A percentile compares a stretch with the other conserved stretches of the same genome.
Conservation (phyloP, 768 basidiomycete genomes). For the Piloderma croceum region DNA sequence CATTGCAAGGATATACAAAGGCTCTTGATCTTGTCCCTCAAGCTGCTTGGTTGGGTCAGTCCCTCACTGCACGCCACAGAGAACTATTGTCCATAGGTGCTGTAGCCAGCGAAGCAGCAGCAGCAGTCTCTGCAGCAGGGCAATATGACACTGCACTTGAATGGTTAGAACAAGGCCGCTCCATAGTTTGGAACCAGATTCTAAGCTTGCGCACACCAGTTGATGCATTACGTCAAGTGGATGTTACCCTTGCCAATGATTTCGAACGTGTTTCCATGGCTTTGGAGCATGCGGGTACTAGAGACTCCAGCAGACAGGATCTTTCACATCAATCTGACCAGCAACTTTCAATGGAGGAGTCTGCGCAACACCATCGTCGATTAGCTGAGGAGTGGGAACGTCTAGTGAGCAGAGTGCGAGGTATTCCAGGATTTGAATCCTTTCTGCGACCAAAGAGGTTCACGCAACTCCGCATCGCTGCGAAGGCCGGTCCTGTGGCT, state of each 20-base stretch:
- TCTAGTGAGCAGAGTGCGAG: slow-evolving; percentile 22
- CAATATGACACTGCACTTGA: slow-evolving; percentile 13
- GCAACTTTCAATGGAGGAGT: too few relatives aligned
- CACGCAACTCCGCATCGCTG: too few relatives aligned
- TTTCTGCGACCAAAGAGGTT: slow-evolving; percentile 20
- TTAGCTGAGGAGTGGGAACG: too few relatives aligned
- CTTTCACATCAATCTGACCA: too few relatives aligned
- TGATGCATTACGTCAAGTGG: slow-evolving; percentile 8
- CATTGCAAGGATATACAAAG: too few relatives aligned
- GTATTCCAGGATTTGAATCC: slow-evolving; percentile 19
- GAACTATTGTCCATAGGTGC: slow-evolving; percentile 46
- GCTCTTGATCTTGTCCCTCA: too few relatives aligned
- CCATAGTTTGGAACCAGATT: slow-evolving; percentile 18
- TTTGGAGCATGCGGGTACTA: too few relatives aligned
- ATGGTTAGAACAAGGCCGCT: slow-evolving; percentile 22
- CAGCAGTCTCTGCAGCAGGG: slow-evolving; percentile 6
- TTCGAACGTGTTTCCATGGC: not conserved
- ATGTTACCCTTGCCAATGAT: slow-evolving; percentile 4
- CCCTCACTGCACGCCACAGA: too few relatives aligned
- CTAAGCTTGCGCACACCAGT: slow-evolving; percentile 15
- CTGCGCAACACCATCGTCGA: slow-evolving; percentile 17
- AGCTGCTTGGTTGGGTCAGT: too few relatives aligned
- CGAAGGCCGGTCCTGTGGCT: slow-evolving; percentile 28
- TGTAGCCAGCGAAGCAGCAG: too few relatives aligned
- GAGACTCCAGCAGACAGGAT: too few relatives aligned